These are phyloP conservation scores for Cytospora mali DNA, from an alignment of 2,329 filamentous ascomycete genomes.

Conservation along the genomic window DNA sequence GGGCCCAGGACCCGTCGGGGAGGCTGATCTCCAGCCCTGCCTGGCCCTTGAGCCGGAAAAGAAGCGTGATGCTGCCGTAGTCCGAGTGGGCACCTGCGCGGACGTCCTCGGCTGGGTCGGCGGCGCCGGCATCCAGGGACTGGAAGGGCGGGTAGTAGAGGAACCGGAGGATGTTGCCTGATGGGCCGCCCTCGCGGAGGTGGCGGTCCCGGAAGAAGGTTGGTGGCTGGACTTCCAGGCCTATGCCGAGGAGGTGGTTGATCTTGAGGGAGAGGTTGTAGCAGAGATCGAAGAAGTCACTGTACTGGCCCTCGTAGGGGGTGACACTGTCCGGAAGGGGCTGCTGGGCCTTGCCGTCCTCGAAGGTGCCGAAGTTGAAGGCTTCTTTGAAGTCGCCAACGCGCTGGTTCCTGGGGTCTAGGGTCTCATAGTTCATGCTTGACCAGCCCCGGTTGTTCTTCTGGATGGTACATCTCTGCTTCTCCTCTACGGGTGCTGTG, in stretches of 20 bases:
- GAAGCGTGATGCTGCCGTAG: slow-evolving; percentile 72
- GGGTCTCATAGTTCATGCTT: slow-evolving; percentile 81
- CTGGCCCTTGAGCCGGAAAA: slow-evolving; percentile 85
- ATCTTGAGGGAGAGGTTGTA: slow-evolving; percentile 42
- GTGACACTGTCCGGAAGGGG: slow-evolving; percentile 69
- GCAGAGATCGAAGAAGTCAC: slow-evolving; percentile 59
- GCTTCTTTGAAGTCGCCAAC: slow-evolving; percentile 88
- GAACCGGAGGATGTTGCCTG: slow-evolving; percentile 66
- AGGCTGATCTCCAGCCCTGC: slow-evolving; percentile 83
- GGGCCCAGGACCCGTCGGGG: slow-evolving; percentile 57
- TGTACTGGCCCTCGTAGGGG: slow-evolving; percentile 61
- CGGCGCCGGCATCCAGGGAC: slow-evolving; percentile 40
- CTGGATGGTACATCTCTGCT: slow-evolving; percentile 73
- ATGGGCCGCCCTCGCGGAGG: slow-evolving; percentile 46
- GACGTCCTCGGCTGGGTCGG: slow-evolving; percentile 61
- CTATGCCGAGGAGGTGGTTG: slow-evolving; percentile 75
- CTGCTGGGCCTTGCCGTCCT: slow-evolving; percentile 70
- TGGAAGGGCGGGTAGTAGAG: slow-evolving; percentile 69
- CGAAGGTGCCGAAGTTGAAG: slow-evolving; percentile 88
- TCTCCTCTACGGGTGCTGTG: slow-evolving; percentile 68
- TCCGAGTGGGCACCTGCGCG: slow-evolving; percentile 92
- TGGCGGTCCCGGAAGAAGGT: slow-evolving; percentile 60
- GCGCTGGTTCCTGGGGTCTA: slow-evolving; percentile 83
- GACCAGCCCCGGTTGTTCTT: slow-evolving; percentile 88
- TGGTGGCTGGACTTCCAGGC: slow-evolving; percentile 62